phyloP scores from a whole-genome alignment of 2,329 filamentous ascomycete species.

The Aspergillus sp. region DNA sequence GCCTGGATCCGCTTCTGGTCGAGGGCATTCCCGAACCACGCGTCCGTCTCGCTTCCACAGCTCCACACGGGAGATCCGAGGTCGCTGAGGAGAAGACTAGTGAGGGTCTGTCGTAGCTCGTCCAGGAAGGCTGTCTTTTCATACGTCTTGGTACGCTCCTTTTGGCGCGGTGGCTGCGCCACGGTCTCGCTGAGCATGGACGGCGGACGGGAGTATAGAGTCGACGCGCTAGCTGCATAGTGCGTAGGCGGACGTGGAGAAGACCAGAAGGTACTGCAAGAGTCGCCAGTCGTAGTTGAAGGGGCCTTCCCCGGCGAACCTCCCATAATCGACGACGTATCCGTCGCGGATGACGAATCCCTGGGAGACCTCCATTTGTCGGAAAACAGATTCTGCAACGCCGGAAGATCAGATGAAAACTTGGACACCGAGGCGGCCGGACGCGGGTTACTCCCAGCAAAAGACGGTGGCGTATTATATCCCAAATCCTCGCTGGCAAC shows the following conservation, averaged over 20 bases:
- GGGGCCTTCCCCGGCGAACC: conserved; percentile 59
- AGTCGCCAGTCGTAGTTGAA: conserved; percentile 64
- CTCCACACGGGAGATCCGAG: conserved; percentile 77
- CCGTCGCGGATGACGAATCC: conserved; percentile 49
- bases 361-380: conserved; percentile 53
- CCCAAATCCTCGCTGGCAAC: conserved; percentile 37
- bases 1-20: conserved; percentile 42
- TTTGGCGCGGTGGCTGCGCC: conserved; percentile 23
- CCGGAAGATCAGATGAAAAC: conserved; percentile 27
- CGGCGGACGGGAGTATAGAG: conserved; percentile 40
- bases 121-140: conserved; percentile 72
- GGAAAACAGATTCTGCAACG: conserved; percentile 57
- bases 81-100: conserved; percentile 79
- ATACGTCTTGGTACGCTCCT: conserved; percentile 39
- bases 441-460: conserved; percentile 17
- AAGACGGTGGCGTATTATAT: conserved; percentile 17
- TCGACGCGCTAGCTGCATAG: conserved; percentile 56
- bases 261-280: conserved; percentile 79
- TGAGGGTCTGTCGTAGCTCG: conserved; percentile 69
- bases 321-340: conserved; percentile 48
- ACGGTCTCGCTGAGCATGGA: conserved; percentile 35
- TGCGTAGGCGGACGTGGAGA: conserved; percentile 64
- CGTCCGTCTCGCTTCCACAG: conserved; percentile 86
- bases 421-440: conserved; percentile 24
- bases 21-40: conserved; percentile 59